Percentiles rank a stretch among this genome's conserved stretches.
These are phyloP conservation scores for Inosperma sp. DNA, from an alignment of 768 basidiomycete genomes.

Conservation along the genomic window DNA sequence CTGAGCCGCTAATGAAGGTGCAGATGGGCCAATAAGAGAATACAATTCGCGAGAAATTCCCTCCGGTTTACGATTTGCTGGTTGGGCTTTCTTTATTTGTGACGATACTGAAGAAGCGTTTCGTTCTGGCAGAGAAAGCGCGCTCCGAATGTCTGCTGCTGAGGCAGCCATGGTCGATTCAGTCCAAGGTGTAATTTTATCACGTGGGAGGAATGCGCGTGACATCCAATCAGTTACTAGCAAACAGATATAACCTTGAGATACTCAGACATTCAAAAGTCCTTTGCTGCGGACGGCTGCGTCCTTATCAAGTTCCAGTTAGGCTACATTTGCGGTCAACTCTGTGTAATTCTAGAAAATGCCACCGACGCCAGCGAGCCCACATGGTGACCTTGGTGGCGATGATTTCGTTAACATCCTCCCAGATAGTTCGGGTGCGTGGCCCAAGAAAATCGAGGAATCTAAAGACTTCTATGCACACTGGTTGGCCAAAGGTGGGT, in stretches of 20 bases:
- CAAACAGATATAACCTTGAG: too few relatives aligned
- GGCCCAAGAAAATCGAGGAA: not conserved
- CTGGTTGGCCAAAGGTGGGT: conserved; percentile 51
- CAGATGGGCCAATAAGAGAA: conserved; percentile 90
- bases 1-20: conserved; percentile 78
- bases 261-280: too few relatives aligned
- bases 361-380: not conserved
- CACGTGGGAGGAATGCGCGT: conserved; percentile 21
- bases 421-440: conserved; percentile 14
- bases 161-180: conserved; percentile 53
- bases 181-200: conserved; percentile 14
- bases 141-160: conserved; percentile 80
- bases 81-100: conserved; percentile 44
- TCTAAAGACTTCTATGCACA: conserved; percentile 41
- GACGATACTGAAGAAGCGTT: conserved; percentile 41
- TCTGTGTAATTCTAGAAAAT: too few relatives aligned
- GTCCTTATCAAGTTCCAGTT: too few relatives aligned
- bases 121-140: conserved; percentile 59
- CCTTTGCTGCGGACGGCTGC: too few relatives aligned
- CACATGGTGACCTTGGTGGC: not conserved
- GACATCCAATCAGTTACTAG: too few relatives aligned
- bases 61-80: conserved; percentile 63
- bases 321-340: too few relatives aligned
- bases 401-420: conserved; percentile 25
- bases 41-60: conserved; percentile 93